Base-by-base conservation (phyloP, 2,329 filamentous ascomycete genomes). In the Curvularia sp. region DNA sequence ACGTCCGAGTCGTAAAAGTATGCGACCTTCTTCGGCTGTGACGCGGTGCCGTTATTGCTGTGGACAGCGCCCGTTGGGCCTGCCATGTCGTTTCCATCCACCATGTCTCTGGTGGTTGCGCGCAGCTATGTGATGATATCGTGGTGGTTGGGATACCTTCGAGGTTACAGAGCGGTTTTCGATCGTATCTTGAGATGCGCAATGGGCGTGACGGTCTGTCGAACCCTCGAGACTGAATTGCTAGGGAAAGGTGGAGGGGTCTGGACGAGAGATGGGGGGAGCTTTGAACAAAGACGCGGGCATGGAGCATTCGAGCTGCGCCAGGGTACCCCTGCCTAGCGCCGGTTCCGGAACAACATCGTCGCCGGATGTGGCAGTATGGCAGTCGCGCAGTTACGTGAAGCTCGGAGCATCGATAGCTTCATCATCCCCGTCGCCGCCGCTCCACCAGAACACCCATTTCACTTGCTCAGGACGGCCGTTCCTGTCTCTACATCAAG, bases 1-100 rank as follows among this genome's bases (percentile, higher is more conserved):
- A 98, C 95, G 80, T 98, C 94, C 3, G 92, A 96, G 76, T 98
- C 94, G 84, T 98, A 98, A 79, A 98, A 98, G 81, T 98, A 98
- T 55, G 94, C 94, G 57, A 98, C 92, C 75, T 94, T 92, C 80
- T 95, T 96, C 6, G 71, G 64, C 48, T 61, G 64, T 27, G 69
- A 66, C 3, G 67, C 60, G 23, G 65, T 67, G 59, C 74, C 73
- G 53, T 71, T 66, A 48, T 69, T 68, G 51, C 55, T 39, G 7
- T 53, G 63, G 39, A 43, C 61, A 56, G 53, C 49, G 38, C 55
- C 55, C 41, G 62, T 61, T 13, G 58, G 50, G 23, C 45, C 32
- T 41, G 49, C 50, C 55, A 57, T 57, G 23, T 42, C 43, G 9
- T 21, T 41, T 42, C 43, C 50, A 15, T 54, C 41, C 19, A 60